A percentile compares a stretch with the other conserved stretches of the same genome.
Conservation (phyloP, 2,329 filamentous ascomycete genomes). For the Delphinella strobiligena region DNA sequence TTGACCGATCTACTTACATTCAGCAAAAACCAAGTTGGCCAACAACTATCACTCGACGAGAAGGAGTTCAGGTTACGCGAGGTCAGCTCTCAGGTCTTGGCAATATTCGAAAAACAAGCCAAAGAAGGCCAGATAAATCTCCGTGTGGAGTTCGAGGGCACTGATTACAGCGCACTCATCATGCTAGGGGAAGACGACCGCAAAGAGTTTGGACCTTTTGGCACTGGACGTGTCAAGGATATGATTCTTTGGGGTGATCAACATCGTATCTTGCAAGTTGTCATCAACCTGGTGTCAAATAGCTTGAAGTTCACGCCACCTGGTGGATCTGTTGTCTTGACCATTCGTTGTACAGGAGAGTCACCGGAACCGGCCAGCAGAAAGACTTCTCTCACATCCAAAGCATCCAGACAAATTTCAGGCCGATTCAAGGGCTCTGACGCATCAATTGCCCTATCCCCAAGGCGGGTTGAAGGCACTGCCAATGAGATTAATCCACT, state of each 20-base stretch:
- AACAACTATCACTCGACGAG: slow-evolving; percentile 69
- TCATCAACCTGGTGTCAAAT: slow-evolving; percentile 88
- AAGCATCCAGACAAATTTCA: slow-evolving; percentile 18
- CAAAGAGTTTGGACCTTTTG: slow-evolving; percentile 42
- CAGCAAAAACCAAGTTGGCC: slow-evolving; percentile 88
- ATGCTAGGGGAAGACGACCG: slow-evolving; percentile 17
- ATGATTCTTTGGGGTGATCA: slow-evolving; percentile 90
- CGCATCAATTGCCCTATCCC: slow-evolving; percentile 5
- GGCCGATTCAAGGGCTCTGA: slow-evolving; percentile 9
- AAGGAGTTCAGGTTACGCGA: slow-evolving; percentile 78
- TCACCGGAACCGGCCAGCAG: slow-evolving; percentile 31
- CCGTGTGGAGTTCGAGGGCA: slow-evolving; percentile 52
- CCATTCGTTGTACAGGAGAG: slow-evolving; percentile 62
- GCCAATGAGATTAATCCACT: slow-evolving; percentile 32
- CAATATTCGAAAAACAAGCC: slow-evolving; percentile 85
- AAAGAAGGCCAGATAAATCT: slow-evolving; percentile 67
- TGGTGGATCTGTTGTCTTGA: slow-evolving; percentile 62
- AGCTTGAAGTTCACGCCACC: slow-evolving; percentile 80
- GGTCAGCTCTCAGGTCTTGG: slow-evolving; percentile 66
- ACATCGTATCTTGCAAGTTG: slow-evolving; percentile 79
- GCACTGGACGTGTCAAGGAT: slow-evolving; percentile 58
- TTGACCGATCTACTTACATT: slow-evolving; percentile 85
- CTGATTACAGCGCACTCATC: slow-evolving; percentile 19
- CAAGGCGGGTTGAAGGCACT: slow-evolving; percentile 20
- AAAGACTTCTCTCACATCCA: slow-evolving; percentile 29